Evolutionary conservation across 2,329 filamentous ascomycete species (phyloP).

Genomic region (Penicillium brevicompactum): DNA sequence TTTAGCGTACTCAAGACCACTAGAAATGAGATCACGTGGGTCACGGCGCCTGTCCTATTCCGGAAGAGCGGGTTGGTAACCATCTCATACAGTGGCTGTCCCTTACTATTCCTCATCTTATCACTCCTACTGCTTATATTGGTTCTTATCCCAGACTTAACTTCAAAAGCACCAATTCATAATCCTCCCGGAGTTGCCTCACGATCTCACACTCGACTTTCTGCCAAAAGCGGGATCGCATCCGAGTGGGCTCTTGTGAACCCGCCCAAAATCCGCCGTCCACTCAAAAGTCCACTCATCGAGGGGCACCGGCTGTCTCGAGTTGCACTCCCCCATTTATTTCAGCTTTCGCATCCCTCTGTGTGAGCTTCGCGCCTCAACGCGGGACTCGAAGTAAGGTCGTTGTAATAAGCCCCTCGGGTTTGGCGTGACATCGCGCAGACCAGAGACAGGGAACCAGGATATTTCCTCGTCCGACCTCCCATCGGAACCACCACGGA

Average conservation of each 20-base stretch:
- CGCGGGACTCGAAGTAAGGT: conserved; percentile 49
- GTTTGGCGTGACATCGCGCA: conserved; percentile 47
- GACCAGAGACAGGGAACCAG: conserved; percentile 46
- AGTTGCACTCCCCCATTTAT: conserved; percentile 50
- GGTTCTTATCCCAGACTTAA: not conserved
- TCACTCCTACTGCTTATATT: not conserved
- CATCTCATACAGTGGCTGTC: conserved; percentile 20
- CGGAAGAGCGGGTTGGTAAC: conserved; percentile 17
- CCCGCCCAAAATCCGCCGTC: conserved; percentile 36
- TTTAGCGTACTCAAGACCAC: not conserved
- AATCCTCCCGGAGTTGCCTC: no score
- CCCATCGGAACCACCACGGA: not conserved
- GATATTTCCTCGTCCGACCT: conserved; percentile 13
- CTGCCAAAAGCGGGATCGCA: conserved; percentile 38
- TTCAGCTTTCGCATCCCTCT: conserved; percentile 42
- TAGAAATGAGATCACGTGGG: conserved; percentile 16
- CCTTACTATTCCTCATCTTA: conserved; percentile 7
- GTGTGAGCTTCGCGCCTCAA: conserved; percentile 52
- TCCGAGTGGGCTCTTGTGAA: conserved; percentile 39
- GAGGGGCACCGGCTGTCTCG: conserved; percentile 49
- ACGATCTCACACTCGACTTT: conserved; percentile 21
- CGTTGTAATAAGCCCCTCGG: conserved; percentile 50
- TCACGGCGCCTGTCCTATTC: conserved; percentile 23
- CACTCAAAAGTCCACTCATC: conserved; percentile 46
- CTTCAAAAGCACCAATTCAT: no score